Evolutionary conservation across 768 basidiomycete genomes (phyloP), one percentile per base, ranked within the genome.

Genomic region (Trametes villosa): DNA sequence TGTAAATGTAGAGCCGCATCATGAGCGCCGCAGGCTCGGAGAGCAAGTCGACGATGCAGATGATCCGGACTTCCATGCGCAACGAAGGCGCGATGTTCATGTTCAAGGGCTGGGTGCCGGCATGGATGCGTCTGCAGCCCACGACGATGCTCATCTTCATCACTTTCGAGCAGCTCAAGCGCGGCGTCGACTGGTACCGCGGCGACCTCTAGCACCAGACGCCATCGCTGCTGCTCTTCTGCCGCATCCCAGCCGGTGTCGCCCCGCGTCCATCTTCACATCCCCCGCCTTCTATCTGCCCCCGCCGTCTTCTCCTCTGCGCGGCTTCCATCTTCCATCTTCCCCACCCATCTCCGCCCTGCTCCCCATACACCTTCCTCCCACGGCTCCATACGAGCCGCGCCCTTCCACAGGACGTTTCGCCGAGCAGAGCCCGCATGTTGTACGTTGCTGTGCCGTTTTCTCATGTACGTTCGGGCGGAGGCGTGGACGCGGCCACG

Each of bases 81-180:
- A 86, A 76, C 63, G 92, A 94, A 67, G 92, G 92, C 15, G 72
- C 90, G 3, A 89, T 88, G 84, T 94, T 94, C 81, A 90, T 94
- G 88, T 92, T 94, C 80, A 92, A 92, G 72, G 92, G 92, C 63
- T 94, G 92, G 92, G 74, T 94, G 9, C 92, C 92, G 0, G 91
- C 92, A 12, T 94, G 91, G 91, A 83, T 84, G 52, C 81, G 92
- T 72, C 80, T 94, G 38, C 90, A 94, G 70, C 92, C 92, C 0
- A 94, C 91, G 42, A 94, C 92, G 4, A 91, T 94, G 64, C 80
- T 94, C 38, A 94, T 93, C 71, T 94, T 93, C 79, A 72, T 94
- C 63, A 92, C 89, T 8, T 79, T 94, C 38, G 92, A 94, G 69
- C 91, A 92, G 73, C 72, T 92, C 65, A 92, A 86, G 82, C 87